These are phyloP conservation scores for Saccharomyces jurei DNA, from an alignment of 805 yeast genomes.

Conservation along the genomic window DNA sequence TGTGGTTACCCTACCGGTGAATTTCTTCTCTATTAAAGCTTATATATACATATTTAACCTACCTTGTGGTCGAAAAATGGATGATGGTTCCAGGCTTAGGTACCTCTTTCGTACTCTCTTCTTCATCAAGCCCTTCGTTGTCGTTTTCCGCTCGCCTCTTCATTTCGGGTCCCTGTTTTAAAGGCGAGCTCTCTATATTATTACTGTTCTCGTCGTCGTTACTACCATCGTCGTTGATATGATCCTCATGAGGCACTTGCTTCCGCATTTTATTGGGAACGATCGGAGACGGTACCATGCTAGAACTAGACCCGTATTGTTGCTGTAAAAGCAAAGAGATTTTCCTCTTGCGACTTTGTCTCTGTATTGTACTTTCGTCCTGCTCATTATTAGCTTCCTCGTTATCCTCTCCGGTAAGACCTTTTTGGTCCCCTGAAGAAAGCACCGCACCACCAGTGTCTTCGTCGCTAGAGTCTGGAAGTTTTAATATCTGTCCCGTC, in stretches of 20 bases:
- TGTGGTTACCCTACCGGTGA: background rate
- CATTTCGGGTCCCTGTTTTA: constrained; percentile 4
- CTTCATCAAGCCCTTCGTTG: constrained; percentile 6
- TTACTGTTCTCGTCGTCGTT: background rate
- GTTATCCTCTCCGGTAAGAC: constrained; percentile 1
- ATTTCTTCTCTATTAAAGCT: background rate
- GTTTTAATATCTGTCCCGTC: constrained; percentile 19
- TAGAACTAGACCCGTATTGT: constrained; percentile 29
- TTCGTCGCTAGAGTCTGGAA: constrained; percentile 27
- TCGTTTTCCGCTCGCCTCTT: constrained; percentile 1
- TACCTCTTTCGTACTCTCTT: constrained; percentile 18
- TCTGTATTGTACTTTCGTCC: constrained; percentile 19
- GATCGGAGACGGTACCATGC: constrained; percentile 22
- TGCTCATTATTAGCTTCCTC: constrained; percentile 12
- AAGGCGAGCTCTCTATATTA: constrained; percentile 17
- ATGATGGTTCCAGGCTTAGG: constrained; percentile 22
- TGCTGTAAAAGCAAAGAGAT: constrained; percentile 27
- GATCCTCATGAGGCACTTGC: background rate
- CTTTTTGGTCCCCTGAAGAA: background rate
- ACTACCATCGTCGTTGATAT: background rate
- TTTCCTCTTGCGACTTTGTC: constrained; percentile 27
- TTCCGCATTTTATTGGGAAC: constrained; percentile 1
- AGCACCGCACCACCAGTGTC: constrained; percentile 8
- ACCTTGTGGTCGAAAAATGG: constrained; percentile 12
- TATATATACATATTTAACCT: background rate